Conservation (phyloP, 192 early-diverging fungal genomes). For the Coemansia sp. region DNA sequence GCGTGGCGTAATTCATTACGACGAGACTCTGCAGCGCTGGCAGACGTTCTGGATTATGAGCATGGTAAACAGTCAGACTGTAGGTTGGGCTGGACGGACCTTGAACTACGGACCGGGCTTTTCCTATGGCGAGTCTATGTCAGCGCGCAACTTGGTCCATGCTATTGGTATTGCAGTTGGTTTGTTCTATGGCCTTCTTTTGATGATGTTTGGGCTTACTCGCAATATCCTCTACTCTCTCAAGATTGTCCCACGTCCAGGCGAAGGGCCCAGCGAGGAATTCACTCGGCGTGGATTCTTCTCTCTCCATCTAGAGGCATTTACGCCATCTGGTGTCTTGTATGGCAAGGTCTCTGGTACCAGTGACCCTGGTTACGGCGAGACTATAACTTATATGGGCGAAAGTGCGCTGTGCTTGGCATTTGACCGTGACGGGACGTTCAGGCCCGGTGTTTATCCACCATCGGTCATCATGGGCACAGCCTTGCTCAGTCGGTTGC, state of each 20-base stretch:
- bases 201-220: slow-evolving; percentile 50
- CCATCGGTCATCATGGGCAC: slow-evolving; percentile 79
- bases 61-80: slow-evolving; percentile 31
- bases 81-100: slow-evolving; percentile 25
- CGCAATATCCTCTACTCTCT: slow-evolving; percentile 54
- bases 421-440: slow-evolving; percentile 57
- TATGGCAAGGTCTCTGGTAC: slow-evolving; percentile 55
- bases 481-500: slow-evolving; percentile 65
- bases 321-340: slow-evolving; percentile 20
- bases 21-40: slow-evolving; percentile 47
- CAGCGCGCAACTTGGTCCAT: slow-evolving; percentile 43
- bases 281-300: slow-evolving; percentile 56
- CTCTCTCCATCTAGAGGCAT: slow-evolving; percentile 43
- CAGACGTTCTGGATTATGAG: slow-evolving; percentile 56
- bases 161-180: slow-evolving; percentile 52
- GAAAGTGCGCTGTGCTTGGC: slow-evolving; percentile 78
- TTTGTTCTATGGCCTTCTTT: slow-evolving; percentile 31
- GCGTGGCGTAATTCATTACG: slow-evolving; percentile 43
- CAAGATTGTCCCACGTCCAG: slow-evolving; percentile 62
- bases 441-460: slow-evolving; percentile 73
- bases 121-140: slow-evolving; percentile 65
- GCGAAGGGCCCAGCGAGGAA: slow-evolving; percentile 69
- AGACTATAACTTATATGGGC: slow-evolving; percentile 75
- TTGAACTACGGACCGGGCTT: slow-evolving; percentile 61
- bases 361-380: slow-evolving; percentile 80